Evolutionary conservation across 2,329 filamentous ascomycete species (phyloP).

Genomic region (Atkinsonella hypoxylon): DNA sequence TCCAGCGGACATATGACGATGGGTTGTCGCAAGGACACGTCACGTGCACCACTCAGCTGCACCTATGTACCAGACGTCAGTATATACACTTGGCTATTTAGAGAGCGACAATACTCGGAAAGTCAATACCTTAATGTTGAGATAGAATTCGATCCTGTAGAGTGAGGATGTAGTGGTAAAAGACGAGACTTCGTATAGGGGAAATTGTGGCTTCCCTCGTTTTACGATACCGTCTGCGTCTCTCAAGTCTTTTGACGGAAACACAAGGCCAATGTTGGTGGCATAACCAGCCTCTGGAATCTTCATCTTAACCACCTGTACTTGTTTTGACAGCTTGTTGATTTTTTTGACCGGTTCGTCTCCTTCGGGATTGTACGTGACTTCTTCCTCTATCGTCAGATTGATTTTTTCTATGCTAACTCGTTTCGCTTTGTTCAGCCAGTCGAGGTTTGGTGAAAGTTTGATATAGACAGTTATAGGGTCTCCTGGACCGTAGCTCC

Average conservation of each 20-base stretch:
- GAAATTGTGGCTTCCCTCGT: constrained; percentile 75
- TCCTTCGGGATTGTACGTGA: constrained; percentile 96
- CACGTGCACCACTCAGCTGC: constrained; percentile 73
- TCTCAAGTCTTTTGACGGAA: constrained; percentile 78
- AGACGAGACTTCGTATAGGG: constrained; percentile 74
- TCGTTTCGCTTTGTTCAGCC: constrained; percentile 78
- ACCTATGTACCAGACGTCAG: constrained; percentile 42
- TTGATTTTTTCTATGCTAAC: constrained; percentile 93
- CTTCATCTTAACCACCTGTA: constrained; percentile 68
- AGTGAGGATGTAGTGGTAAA: constrained; percentile 90
- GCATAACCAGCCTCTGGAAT: constrained; percentile 86
- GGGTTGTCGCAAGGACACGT: constrained; percentile 79
- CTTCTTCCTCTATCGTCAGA: constrained; percentile 89
- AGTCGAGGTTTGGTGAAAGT: constrained; percentile 82
- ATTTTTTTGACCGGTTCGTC: constrained; percentile 87
- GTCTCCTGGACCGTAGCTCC: constrained; percentile 93
- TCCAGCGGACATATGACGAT: constrained; percentile 95
- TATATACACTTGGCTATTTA: constrained; percentile 10
- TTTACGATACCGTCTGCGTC: constrained; percentile 82
- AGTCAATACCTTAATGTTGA: constrained; percentile 69
- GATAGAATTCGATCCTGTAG: constrained; percentile 97
- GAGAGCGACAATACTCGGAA: background rate
- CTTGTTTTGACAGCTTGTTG: constrained; percentile 76
- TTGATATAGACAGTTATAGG: constrained; percentile 95
- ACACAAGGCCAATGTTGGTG: constrained; percentile 82